These are phyloP conservation scores for Salvia miltiorrhiza DNA, from an alignment of 257 asterid genomes.

Conservation along the genomic window DNA sequence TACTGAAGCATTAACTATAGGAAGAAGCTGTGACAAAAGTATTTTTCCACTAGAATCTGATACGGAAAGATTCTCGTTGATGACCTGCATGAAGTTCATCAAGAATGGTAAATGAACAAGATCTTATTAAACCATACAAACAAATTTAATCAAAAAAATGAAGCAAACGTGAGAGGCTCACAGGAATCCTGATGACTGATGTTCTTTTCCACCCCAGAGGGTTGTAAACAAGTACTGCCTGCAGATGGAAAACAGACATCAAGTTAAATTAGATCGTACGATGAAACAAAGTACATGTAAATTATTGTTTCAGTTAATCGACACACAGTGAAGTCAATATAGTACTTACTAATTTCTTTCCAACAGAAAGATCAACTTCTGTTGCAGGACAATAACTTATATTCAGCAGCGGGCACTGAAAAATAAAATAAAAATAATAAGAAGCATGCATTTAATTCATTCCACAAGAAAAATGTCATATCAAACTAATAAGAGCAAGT, in stretches of 20 bases:
- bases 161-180: conserved; percentile 38
- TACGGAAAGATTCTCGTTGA: conserved; percentile 51
- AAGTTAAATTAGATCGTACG: background rate
- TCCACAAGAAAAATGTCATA: conserved; percentile 1
- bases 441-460: background rate
- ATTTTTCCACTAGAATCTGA: conserved; percentile 70
- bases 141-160: background rate
- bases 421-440: conserved; percentile 21
- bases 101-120: background rate
- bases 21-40: conserved; percentile 66
- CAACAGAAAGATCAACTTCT: conserved; percentile 35
- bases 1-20: conserved; percentile 57
- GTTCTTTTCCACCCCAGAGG: conserved; percentile 90
- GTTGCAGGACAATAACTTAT: conserved; percentile 55
- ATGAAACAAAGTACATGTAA: background rate
- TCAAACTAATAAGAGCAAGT: background rate
- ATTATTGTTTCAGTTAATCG: background rate
- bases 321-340: background rate
- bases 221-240: conserved; percentile 87
- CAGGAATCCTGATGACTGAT: conserved; percentile 79
- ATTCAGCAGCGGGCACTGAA: conserved; percentile 53
- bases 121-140: background rate
- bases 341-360: conserved; percentile 49
- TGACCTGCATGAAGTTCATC: conserved; percentile 54
- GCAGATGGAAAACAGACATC: conserved; percentile 12